Conservation (phyloP, 345 rosid species). For the Salix caprea region DNA sequence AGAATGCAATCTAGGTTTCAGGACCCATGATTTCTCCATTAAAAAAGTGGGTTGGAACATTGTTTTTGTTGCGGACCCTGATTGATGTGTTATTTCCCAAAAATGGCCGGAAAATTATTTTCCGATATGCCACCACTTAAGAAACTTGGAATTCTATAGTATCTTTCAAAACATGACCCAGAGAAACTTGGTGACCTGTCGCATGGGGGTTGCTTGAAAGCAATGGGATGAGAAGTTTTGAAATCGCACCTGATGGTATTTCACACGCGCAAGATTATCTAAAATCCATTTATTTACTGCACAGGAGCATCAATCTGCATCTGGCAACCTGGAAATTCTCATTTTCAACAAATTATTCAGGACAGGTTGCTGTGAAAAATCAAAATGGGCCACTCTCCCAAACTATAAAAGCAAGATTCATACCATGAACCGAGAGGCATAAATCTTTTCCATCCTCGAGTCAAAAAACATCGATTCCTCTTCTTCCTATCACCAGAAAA, state of each 20-base stretch:
- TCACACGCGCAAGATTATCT: too few relatives aligned
- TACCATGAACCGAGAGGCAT: too few relatives aligned
- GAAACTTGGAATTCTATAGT: constrained; percentile 75
- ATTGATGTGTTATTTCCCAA: constrained; percentile 62
- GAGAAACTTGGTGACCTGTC: constrained; percentile 61
- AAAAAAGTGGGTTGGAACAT: constrained; percentile 43
- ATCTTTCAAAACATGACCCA: constrained; percentile 45
- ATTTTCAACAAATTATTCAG: too few relatives aligned
- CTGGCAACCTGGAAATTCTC: too few relatives aligned
- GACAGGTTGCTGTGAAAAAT: too few relatives aligned
- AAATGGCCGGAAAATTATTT: constrained; percentile 54
- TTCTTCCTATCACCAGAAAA: neutral
- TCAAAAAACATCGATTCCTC: neutral
- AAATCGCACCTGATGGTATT: constrained; percentile 47
- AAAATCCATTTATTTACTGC: too few relatives aligned
- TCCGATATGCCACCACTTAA: constrained; percentile 39
- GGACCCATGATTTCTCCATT: constrained; percentile 49
- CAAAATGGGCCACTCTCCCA: too few relatives aligned
- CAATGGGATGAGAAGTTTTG: constrained; percentile 59
- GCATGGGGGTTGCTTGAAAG: constrained; percentile 53
- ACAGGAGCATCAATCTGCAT: too few relatives aligned
- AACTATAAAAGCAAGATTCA: too few relatives aligned
- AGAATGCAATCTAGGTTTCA: constrained; percentile 41
- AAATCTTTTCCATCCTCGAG: neutral
- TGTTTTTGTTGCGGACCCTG: constrained; percentile 60